Conservation (phyloP, 2,329 filamentous ascomycete species). For the Stromatinia cepivora region DNA sequence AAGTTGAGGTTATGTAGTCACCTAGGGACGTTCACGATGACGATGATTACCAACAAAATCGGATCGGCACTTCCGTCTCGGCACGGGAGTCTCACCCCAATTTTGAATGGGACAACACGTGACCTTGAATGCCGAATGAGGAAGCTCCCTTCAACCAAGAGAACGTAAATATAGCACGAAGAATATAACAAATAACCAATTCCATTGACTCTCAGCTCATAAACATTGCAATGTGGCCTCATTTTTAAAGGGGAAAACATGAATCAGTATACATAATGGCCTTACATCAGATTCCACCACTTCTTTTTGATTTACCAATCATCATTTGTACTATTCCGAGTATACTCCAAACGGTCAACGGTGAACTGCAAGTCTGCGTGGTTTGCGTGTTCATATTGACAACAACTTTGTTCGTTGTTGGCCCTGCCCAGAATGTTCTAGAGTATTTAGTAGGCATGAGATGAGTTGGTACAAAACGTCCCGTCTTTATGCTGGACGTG, state of each 20-base stretch:
- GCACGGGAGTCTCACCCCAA: neutral
- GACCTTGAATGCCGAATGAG: neutral
- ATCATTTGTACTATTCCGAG: neutral
- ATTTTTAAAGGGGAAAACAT: neutral
- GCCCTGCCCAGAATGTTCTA: slow-evolving; percentile 16
- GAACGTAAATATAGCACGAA: neutral
- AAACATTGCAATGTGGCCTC: neutral
- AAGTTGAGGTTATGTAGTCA: neutral
- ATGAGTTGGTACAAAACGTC: neutral
- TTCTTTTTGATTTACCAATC: neutral
- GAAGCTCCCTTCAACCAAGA: neutral
- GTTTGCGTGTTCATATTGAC: slow-evolving; percentile 15
- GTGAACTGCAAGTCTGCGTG: neutral
- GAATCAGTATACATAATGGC: neutral
- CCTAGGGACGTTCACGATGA: neutral
- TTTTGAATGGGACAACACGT: neutral
- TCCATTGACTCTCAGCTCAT: neutral
- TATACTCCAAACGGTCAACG: neutral
- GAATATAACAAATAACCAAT: neutral
- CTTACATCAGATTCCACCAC: neutral
- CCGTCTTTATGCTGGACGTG: slow-evolving; percentile 14
- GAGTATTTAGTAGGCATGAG: neutral
- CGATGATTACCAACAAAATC: neutral
- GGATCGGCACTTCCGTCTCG: slow-evolving; percentile 4
- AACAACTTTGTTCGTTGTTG: slow-evolving; percentile 13